phyloP scores from a whole-genome alignment of 495 filamentous ascomycete species.

The Xylaria sp. region DNA sequence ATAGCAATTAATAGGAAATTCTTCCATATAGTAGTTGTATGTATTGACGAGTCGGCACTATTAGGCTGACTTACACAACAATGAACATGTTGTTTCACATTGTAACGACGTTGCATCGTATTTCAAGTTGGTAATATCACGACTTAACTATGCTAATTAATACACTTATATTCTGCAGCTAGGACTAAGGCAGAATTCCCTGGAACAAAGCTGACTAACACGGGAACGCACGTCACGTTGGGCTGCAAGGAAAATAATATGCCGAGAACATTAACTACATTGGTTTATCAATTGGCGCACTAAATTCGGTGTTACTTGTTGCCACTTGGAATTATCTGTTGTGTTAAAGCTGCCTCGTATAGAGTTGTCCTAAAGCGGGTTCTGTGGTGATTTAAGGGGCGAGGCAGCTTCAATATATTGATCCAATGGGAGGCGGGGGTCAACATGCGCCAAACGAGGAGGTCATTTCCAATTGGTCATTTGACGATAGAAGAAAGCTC shows the following conservation, averaged over 20 bases:
- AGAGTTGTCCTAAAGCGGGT: neutral
- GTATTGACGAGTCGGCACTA: neutral
- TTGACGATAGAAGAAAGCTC: neutral
- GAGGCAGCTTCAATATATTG: neutral
- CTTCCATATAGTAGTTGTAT: neutral
- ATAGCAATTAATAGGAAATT: neutral
- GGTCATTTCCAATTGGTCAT: constrained; percentile 7
- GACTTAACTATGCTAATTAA: neutral
- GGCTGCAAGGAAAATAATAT: neutral
- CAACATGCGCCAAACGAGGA: neutral
- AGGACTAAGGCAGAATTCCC: neutral
- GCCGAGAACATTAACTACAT: neutral
- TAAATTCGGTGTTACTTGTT: neutral
- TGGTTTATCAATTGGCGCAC: neutral
- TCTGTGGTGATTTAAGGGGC: neutral
- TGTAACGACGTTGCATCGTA: neutral
- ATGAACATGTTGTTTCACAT: neutral
- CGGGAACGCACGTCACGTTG: no score
- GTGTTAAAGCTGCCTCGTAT: neutral
- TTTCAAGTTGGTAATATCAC: neutral
- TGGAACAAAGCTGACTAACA: no score
- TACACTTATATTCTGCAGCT: neutral
- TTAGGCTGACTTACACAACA: neutral
- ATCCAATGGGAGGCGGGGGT: constrained; percentile 10
- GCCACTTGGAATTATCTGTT: neutral